These are phyloP conservation scores for Solanum lycopersicoides DNA, from an alignment of 257 asterid genomes.

Conservation along the genomic window DNA sequence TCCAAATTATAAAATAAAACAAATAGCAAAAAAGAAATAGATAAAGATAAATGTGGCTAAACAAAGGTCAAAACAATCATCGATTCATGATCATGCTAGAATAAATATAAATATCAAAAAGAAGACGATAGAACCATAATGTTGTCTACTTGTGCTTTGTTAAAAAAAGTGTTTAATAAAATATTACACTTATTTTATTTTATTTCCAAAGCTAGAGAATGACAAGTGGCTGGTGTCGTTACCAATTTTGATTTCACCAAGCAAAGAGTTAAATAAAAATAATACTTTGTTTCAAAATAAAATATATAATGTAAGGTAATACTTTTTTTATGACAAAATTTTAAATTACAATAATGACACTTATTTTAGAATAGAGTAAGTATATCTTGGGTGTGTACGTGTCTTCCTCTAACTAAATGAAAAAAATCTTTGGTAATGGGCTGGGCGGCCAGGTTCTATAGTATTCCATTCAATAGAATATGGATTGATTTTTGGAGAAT, in stretches of 20 bases:
- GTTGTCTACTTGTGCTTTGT: slow-evolving; percentile 39
- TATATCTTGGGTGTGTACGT: neutral
- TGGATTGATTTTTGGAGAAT: neutral
- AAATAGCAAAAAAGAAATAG: neutral
- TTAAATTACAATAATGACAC: too few species aligned
- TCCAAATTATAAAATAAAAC: neutral
- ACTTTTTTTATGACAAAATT: too few species aligned
- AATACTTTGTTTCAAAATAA: neutral
- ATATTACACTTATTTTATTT: neutral
- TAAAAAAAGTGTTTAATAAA: slow-evolving; percentile 9
- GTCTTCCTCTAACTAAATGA: neutral
- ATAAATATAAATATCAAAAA: neutral
- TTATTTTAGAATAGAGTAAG: too few species aligned
- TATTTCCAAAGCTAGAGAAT: slow-evolving; percentile 6
- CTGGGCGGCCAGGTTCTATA: neutral
- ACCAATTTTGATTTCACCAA: neutral
- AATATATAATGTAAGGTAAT: neutral
- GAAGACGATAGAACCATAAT: slow-evolving; percentile 13
- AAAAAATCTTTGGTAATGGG: neutral
- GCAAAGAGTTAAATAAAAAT: neutral
- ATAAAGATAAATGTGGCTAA: slow-evolving; percentile 15
- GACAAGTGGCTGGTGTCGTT: neutral
- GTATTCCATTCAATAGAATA: neutral
- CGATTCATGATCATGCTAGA: slow-evolving; percentile 27
- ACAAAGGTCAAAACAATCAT: slow-evolving; percentile 57